Evolutionary conservation across 176 grass and related monocot species (phyloP), one percentile per base, ranked within the genome.

Genomic region (Oryza longistaminata): DNA sequence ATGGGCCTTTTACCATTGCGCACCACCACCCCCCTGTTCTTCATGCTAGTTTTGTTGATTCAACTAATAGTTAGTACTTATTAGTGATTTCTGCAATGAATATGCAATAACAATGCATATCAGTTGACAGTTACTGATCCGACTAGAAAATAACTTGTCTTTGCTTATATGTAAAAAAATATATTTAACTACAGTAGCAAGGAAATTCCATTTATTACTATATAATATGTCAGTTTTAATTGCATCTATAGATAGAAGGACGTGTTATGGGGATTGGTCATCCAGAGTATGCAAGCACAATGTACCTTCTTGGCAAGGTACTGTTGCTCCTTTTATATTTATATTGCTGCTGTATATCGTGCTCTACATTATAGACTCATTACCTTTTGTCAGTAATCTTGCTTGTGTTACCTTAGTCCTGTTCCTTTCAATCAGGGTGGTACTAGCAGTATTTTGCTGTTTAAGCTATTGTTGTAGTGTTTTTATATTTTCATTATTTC

Each of bases 221-320:
- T 80, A 55, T 19, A 58, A 64, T 75, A 68, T 49, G 27, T 86
- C 40, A 35, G 16, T 46, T 83, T 53, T 69, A 64, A 73, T 82
- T 81, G 39, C 43, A 42, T 89, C 64, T 90, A 73, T 79, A 98
- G 96, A 90, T 98, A 75, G 84, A 98, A 83, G 93, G 91, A 48
- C 83, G 88, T 67, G 91, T 93, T 86, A 69, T 98, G 86, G 93
- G 93, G 40, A 12, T 87, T 60, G 88, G 85, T 55, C 81, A 98
- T 71, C 79, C 81, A 81, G 93, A 98, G 12, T 98, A 95, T 92
- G 80, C 96, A 81, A 85, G 75, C 60, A 95, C 96, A 79, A 87
- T 98, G 89, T 90, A 93, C 85, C 89, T 89, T 88, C 89, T 98
- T 45, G 96, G 87, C 80, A 98, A 82, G 93, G 96, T 98, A 93